phyloP scores from a whole-genome alignment of 2,329 filamentous ascomycete species.

The Aureobasidium lini region DNA sequence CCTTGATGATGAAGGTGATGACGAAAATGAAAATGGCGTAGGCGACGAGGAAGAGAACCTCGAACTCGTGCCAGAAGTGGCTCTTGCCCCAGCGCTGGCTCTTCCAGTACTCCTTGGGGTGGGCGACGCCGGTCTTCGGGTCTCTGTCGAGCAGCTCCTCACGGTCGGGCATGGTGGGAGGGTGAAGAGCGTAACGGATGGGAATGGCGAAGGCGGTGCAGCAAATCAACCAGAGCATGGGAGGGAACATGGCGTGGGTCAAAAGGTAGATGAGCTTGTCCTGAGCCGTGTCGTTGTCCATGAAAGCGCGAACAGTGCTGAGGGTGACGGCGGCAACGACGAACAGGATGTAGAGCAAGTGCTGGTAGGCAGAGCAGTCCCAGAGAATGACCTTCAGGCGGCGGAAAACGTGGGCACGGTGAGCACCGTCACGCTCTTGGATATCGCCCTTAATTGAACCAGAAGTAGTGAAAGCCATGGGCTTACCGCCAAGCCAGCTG shows the following conservation, averaged over 20 bases:
- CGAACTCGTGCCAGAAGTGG: slow-evolving; percentile 15
- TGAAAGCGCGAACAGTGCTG: slow-evolving; percentile 46
- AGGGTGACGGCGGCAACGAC: slow-evolving; percentile 45
- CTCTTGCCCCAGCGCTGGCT: slow-evolving; percentile 14
- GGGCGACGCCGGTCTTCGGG: slow-evolving; percentile 46
- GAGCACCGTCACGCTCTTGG: slow-evolving; percentile 47
- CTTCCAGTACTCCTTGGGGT: slow-evolving; percentile 30
- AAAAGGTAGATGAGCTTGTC: slow-evolving; percentile 46
- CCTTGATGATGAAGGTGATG: slow-evolving; percentile 10
- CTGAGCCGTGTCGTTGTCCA: slow-evolving; percentile 30
- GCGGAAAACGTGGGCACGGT: slow-evolving; percentile 38
- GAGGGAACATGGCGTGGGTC: slow-evolving; percentile 57
- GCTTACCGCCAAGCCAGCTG: slow-evolving; percentile 45
- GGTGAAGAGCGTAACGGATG: slow-evolving; percentile 53
- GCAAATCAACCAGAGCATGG: slow-evolving; percentile 44
- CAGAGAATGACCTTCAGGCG: slow-evolving; percentile 49
- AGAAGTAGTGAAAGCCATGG: slow-evolving; percentile 54
- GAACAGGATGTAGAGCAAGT: slow-evolving; percentile 48
- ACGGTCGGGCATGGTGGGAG: slow-evolving; percentile 50
- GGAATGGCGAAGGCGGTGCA: slow-evolving; percentile 29
- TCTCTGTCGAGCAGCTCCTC: slow-evolving; percentile 51
- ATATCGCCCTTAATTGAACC: slow-evolving; percentile 50
- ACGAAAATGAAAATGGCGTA: slow-evolving; percentile 15
- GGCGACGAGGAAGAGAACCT: slow-evolving; percentile 13
- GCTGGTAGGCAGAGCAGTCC: slow-evolving; percentile 50